A percentile compares a stretch with the other conserved stretches of the same genome.
These are phyloP conservation scores for Aspergillus amoenus DNA, from an alignment of 2,329 filamentous ascomycete genomes.

Conservation along the genomic window DNA sequence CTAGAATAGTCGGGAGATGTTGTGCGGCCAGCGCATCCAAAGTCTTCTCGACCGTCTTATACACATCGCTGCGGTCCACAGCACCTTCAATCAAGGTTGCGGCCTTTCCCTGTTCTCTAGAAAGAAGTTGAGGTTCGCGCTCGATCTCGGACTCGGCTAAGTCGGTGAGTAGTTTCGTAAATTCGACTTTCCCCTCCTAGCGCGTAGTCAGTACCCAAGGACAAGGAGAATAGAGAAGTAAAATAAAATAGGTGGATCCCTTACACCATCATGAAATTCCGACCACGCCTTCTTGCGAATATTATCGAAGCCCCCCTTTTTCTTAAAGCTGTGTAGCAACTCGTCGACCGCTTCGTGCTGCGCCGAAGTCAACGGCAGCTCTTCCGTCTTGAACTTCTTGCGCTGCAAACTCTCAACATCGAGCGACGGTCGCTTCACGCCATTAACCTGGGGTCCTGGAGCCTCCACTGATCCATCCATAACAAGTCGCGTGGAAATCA, in stretches of 20 bases:
- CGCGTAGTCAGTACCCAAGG: slow-evolving; percentile 8
- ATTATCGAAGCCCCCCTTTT: slow-evolving; percentile 64
- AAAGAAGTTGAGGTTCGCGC: slow-evolving; percentile 59
- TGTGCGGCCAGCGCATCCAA: slow-evolving; percentile 56
- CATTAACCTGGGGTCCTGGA: slow-evolving; percentile 26
- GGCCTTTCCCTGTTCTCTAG: slow-evolving; percentile 61
- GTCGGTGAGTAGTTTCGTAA: slow-evolving; percentile 53
- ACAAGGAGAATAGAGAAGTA: not conserved
- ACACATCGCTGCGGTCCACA: slow-evolving; percentile 63
- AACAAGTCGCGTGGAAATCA: slow-evolving; percentile 16
- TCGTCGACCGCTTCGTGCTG: slow-evolving; percentile 61
- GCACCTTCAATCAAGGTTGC: slow-evolving; percentile 64
- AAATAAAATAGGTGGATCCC: slow-evolving; percentile 18
- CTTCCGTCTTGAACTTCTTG: slow-evolving; percentile 59
- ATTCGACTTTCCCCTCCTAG: slow-evolving; percentile 53
- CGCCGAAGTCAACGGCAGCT: slow-evolving; percentile 59
- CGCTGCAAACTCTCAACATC: slow-evolving; percentile 36
- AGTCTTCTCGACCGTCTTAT: slow-evolving; percentile 56
- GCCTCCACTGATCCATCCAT: slow-evolving; percentile 37
- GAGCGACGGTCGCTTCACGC: slow-evolving; percentile 29
- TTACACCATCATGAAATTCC: slow-evolving; percentile 56
- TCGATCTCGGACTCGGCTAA: slow-evolving; percentile 63
- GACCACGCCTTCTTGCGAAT: slow-evolving; percentile 62
- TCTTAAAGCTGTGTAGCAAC: slow-evolving; percentile 63
- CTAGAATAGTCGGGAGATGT: slow-evolving; percentile 54